phyloP scores from a whole-genome alignment of 495 filamentous ascomycete genomes.

The Lepraria neglecta region DNA sequence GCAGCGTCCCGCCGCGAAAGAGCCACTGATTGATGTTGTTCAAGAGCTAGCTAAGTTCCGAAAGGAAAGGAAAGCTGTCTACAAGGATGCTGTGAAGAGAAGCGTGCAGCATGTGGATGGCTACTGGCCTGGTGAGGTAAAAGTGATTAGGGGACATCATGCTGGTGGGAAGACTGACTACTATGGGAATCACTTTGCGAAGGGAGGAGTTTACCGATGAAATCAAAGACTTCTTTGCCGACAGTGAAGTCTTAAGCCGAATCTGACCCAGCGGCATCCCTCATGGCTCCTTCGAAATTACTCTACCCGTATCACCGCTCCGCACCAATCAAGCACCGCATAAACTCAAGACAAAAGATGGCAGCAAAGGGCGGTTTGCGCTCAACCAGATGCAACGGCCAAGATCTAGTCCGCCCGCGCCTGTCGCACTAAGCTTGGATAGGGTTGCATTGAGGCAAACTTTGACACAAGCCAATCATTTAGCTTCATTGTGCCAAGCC shows the following conservation, averaged over 20 bases:
- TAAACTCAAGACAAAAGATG: too few species aligned
- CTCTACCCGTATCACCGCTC: too few species aligned
- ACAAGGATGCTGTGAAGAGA: constrained; percentile 36
- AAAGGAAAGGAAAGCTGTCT: constrained; percentile 41
- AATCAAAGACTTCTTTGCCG: background rate
- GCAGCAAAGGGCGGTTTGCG: too few species aligned
- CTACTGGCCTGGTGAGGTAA: constrained; percentile 51
- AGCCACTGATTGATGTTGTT: constrained; percentile 42
- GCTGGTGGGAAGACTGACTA: constrained; percentile 40
- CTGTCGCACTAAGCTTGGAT: background rate
- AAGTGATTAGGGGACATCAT: constrained; percentile 36
- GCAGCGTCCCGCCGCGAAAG: background rate
- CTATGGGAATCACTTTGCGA: constrained; percentile 51
- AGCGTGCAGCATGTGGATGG: constrained; percentile 41
- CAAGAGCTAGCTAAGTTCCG: constrained; percentile 45
- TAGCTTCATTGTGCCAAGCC: background rate
- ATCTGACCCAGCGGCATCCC: too few species aligned
- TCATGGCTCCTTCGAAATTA: too few species aligned
- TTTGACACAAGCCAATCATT: constrained; percentile 3
- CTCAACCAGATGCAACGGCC: background rate
- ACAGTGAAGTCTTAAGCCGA: background rate
- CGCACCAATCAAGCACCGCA: too few species aligned
- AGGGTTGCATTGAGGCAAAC: background rate
- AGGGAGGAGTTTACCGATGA: constrained; percentile 49
- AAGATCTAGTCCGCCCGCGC: background rate